Conservation (phyloP, 208 protist genomes). For the Phytomonas francai region DNA sequence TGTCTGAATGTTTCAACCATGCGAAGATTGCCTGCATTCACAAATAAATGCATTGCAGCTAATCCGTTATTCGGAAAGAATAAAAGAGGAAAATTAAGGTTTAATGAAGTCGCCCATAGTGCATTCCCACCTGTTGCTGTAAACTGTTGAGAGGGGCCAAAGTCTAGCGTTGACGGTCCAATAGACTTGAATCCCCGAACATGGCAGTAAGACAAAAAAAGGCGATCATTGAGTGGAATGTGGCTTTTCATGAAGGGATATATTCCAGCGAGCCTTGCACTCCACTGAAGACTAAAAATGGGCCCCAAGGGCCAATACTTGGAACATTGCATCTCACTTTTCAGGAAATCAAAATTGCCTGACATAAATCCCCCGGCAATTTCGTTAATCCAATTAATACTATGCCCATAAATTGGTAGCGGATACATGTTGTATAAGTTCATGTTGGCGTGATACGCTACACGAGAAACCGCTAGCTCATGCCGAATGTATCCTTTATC, state of each 20-base stretch:
- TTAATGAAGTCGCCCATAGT: constrained; percentile 73
- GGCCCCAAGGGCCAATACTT: constrained; percentile 65
- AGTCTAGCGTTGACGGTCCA: constrained; percentile 68
- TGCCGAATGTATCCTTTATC: constrained; percentile 71
- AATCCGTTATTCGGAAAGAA: constrained; percentile 78
- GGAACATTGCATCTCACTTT: constrained; percentile 55
- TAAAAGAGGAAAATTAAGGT: constrained; percentile 76
- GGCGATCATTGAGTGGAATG: constrained; percentile 75
- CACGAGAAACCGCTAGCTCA: constrained; percentile 33
- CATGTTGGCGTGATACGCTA: constrained; percentile 62
- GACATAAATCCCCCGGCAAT: constrained; percentile 46
- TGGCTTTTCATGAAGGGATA: constrained; percentile 43
- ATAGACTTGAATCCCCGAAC: constrained; percentile 73
- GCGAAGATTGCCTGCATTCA: constrained; percentile 64
- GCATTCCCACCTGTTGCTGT: constrained; percentile 78
- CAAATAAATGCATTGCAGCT: constrained; percentile 78
- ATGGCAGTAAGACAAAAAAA: constrained; percentile 74
- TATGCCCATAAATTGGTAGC: constrained; percentile 57
- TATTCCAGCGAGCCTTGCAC: constrained; percentile 53
- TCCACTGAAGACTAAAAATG: constrained; percentile 72
- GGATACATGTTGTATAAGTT: constrained; percentile 80
- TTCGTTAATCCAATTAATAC: constrained; percentile 47
- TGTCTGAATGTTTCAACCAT: constrained; percentile 40
- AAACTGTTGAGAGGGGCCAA: constrained; percentile 13
- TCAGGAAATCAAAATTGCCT: constrained; percentile 59